A percentile compares a stretch with the other conserved stretches of the same genome.
These are phyloP conservation scores for Aspergillus neotritici DNA, from an alignment of 2,329 filamentous ascomycete genomes.

Conservation along the genomic window DNA sequence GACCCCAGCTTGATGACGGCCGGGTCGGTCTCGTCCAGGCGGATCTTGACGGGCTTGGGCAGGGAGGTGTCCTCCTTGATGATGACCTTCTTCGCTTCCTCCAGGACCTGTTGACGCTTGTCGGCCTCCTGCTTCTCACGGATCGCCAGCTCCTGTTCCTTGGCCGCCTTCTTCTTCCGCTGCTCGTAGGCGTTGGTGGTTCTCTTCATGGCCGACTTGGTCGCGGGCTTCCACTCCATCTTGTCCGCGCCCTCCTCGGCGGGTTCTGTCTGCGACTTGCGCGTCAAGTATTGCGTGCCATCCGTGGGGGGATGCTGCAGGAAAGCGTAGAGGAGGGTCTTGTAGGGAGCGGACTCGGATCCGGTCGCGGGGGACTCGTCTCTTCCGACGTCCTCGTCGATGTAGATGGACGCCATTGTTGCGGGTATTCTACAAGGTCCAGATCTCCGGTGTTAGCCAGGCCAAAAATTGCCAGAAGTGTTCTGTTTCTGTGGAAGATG, in stretches of 20 bases:
- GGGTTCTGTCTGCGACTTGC: conserved; percentile 60
- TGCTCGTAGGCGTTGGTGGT: conserved; percentile 66
- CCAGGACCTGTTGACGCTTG: conserved; percentile 64
- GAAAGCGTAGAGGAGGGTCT: conserved; percentile 72
- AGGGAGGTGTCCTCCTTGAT: conserved; percentile 65
- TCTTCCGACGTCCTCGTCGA: conserved; percentile 73
- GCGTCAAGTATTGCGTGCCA: conserved; percentile 59
- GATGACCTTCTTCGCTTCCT: conserved; percentile 75
- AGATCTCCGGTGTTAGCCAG: not conserved
- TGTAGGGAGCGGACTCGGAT: conserved; percentile 69
- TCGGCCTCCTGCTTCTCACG: conserved; percentile 68
- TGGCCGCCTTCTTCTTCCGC: conserved; percentile 78
- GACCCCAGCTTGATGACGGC: conserved; percentile 51
- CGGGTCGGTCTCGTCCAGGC: conserved; percentile 65
- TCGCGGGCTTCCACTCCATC: conserved; percentile 71
- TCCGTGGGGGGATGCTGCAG: conserved; percentile 60
- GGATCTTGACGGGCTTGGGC: conserved; percentile 68
- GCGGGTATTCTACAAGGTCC: not conserved
- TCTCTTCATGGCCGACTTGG: conserved; percentile 83
- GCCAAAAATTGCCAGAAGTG: too few relatives aligned
- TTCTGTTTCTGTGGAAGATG: too few relatives aligned
- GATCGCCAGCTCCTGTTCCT: conserved; percentile 66
- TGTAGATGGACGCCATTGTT: conserved; percentile 53
- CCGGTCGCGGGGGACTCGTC: conserved; percentile 64
- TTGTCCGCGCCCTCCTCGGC: conserved; percentile 60